Base-by-base conservation (phyloP, 495 filamentous ascomycete species). In the Lepraria neglecta region DNA sequence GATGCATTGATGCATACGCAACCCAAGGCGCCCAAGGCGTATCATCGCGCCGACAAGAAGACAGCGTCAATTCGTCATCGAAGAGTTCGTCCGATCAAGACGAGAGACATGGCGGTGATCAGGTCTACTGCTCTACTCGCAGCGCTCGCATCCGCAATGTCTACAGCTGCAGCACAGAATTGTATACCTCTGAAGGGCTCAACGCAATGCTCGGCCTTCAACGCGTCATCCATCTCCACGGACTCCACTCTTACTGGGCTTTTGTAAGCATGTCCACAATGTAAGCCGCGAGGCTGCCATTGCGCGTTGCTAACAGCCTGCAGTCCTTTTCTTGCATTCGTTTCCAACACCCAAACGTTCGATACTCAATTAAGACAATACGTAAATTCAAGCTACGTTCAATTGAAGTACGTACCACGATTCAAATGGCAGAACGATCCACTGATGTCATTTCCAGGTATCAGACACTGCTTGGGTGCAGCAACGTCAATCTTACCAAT, bases 251-350 rank as follows among this genome's bases (percentile, higher is more conserved):
- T 95, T 53, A 79, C 82, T 59, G 80, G 79, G 46, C 73, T 84
- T 65, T 98, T 90, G 92, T 97, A 80, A 72, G 91, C 19, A 45
- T 56, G 14, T 21, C 65, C 42, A 52, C 61, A 27, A 6, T 42
- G 21, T 42, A 14, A 12, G 19, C 30, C 21, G 17, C 62, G 19
- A 28, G 0, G 14, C 19, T 40, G 19, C 28, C 4, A n/a, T 48
- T 27, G 17, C 24, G 63, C 45, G 38, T 62, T 40, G 61, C 75
- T 78, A 56, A 78, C 59, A 6, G 21, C 35, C 47, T 42, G 40
- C 68, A 97, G 92, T 75, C 88, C 94, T 57, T 99, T 97, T 70
- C 84, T 99, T 58, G 75, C 84, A 64, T 87, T 80, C 64, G 92
- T 97, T 68, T 84, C 88, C 56, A 84, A 84, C 68, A 77, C 82